phyloP scores from a whole-genome alignment of 2,329 filamentous ascomycete genomes.

The Neofusicoccum parvum region DNA sequence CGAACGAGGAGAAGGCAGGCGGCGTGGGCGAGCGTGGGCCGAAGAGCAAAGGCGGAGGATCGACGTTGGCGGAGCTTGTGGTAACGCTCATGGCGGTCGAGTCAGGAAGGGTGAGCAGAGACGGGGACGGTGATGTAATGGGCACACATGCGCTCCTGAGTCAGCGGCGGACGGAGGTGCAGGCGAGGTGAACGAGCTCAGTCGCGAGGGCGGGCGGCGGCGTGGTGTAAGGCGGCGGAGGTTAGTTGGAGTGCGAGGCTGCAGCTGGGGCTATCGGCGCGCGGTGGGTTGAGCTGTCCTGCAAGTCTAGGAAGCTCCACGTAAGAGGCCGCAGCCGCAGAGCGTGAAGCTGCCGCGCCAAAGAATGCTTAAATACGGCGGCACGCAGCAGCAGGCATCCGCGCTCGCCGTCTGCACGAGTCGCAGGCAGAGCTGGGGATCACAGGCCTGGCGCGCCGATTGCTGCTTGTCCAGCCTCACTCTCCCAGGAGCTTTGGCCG shows the following conservation, averaged over 20 bases:
- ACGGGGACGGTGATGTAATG: neutral
- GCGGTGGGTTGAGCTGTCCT: slow-evolving; percentile 8
- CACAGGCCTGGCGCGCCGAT: slow-evolving; percentile 8
- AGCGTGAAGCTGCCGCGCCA: neutral
- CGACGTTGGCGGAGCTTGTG: slow-evolving; percentile 33
- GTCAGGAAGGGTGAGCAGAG: slow-evolving; percentile 2
- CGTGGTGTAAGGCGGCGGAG: neutral
- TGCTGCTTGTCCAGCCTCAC: slow-evolving; percentile 12
- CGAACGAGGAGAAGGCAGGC: slow-evolving; percentile 35
- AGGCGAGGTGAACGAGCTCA: neutral
- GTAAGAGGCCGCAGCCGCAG: slow-evolving; percentile 11
- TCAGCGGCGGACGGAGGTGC: neutral
- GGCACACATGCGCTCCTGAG: neutral
- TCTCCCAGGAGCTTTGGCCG: slow-evolving; percentile 4
- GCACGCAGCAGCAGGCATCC: slow-evolving; percentile 8
- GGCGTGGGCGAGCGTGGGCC: slow-evolving; percentile 35
- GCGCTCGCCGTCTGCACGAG: neutral
- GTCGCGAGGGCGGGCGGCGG: neutral
- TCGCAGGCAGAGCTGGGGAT: slow-evolving; percentile 11
- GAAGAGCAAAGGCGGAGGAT: slow-evolving; percentile 41
- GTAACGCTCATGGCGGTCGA: slow-evolving; percentile 41
- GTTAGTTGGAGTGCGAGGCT: slow-evolving; percentile 1
- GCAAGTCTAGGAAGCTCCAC: slow-evolving; percentile 12
- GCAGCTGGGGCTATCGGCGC: slow-evolving; percentile 12
- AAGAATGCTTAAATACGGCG: slow-evolving; percentile 11